These are phyloP conservation scores for Podaxis rugospora DNA, from an alignment of 768 basidiomycete genomes.

Conservation along the genomic window DNA sequence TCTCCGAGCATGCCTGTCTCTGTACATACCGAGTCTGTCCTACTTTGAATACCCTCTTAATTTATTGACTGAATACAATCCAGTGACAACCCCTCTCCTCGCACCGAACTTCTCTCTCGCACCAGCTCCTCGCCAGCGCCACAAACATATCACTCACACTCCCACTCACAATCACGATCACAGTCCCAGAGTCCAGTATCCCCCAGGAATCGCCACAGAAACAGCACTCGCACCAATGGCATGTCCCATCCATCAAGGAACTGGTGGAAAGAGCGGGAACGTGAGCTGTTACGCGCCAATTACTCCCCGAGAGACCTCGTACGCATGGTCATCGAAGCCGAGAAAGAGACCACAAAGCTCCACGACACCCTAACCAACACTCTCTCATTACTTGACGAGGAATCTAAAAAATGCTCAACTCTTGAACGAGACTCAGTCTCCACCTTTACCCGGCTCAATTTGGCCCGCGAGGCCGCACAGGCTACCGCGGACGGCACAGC, in stretches of 20 bases:
- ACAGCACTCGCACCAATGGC: neutral
- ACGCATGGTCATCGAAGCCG: slow-evolving; percentile 27
- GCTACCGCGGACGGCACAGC: slow-evolving; percentile 30
- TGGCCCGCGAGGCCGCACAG: slow-evolving; percentile 30
- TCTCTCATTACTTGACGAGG: slow-evolving; percentile 28
- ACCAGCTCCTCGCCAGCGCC: slow-evolving; percentile 5
- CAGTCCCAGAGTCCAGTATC: neutral
- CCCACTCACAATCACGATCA: neutral
- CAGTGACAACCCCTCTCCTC: slow-evolving; percentile 15
- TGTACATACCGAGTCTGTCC: slow-evolving; percentile 2
- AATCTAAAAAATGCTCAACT: slow-evolving; percentile 28
- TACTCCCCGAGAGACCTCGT: slow-evolving; percentile 25
- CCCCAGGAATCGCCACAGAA: neutral
- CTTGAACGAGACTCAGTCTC: slow-evolving; percentile 31
- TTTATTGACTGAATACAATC: neutral
- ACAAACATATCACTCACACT: neutral
- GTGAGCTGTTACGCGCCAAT: slow-evolving; percentile 17
- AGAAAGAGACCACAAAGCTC: slow-evolving; percentile 30
- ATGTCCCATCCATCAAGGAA: neutral
- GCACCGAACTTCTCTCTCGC: slow-evolving; percentile 20
- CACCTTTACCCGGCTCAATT: slow-evolving; percentile 30
- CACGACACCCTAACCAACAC: slow-evolving; percentile 31
- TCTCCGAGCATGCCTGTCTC: slow-evolving; percentile 4
- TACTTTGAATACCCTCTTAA: neutral
- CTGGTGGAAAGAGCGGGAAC: slow-evolving; percentile 14